phyloP scores from a whole-genome alignment of 1,284 basidiomycete genomes.

The Mycosarcoma mackinlayi region DNA sequence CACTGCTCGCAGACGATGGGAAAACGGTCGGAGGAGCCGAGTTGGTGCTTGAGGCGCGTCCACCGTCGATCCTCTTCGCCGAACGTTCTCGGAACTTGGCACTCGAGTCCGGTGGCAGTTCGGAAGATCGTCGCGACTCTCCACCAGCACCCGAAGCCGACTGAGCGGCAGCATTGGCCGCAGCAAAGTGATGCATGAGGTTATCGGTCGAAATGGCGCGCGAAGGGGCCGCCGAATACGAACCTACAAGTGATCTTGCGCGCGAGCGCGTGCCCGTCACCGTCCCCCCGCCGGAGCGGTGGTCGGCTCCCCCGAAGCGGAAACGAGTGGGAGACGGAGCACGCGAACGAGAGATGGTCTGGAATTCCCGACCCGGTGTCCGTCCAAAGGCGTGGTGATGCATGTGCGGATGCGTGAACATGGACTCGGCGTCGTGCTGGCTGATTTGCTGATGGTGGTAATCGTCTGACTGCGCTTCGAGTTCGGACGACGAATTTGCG shows the following conservation, averaged over 20 bases:
- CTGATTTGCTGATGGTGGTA: conserved; percentile 19
- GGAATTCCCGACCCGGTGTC: conserved; percentile 27
- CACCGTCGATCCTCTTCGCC: conserved; percentile 44
- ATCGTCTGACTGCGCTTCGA: conserved; percentile 14
- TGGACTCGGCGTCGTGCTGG: conserved; percentile 42
- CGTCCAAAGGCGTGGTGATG: conserved; percentile 10
- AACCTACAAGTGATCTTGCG: conserved; percentile 51
- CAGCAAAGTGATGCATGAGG: conserved; percentile 40
- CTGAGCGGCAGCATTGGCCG: conserved; percentile 3
- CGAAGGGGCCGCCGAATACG: conserved; percentile 31
- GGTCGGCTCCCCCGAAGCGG: conserved; percentile 30
- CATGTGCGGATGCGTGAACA: conserved; percentile 37
- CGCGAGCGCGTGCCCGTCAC: conserved; percentile 59
- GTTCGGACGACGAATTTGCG: conserved; percentile 10
- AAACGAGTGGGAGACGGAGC: conserved; percentile 56
- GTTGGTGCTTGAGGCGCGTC: conserved; percentile 40
- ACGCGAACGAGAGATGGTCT: conserved; percentile 60
- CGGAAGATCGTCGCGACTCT: conserved; percentile 37
- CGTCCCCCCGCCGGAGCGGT: conserved; percentile 16
- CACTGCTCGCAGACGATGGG: conserved; percentile 5
- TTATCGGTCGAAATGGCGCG: conserved; percentile 55
- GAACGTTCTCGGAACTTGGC: conserved; percentile 52
- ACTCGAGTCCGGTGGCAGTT: conserved; percentile 54
- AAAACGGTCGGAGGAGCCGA: conserved; percentile 43
- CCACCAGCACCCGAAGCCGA: not conserved